Conservation (phyloP, 75 land plant species). For the Picea glauca region DNA sequence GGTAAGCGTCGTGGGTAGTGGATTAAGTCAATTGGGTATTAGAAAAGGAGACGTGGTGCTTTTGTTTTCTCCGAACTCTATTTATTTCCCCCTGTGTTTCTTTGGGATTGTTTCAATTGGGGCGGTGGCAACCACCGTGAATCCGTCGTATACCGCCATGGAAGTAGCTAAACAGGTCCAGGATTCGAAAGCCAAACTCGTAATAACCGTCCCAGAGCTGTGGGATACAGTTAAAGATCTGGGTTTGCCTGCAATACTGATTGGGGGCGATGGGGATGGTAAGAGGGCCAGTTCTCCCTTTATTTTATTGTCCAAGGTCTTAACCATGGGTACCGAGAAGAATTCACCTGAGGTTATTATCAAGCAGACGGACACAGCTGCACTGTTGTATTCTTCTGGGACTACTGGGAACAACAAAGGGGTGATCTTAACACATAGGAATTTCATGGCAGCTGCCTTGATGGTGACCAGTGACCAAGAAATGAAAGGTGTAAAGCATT, state of each 20-base stretch:
- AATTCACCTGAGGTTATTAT: constrained; percentile 13
- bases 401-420: constrained; percentile 86
- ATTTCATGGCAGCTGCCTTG: constrained; percentile 50
- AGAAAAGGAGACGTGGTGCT: constrained; percentile 57
- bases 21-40: constrained; percentile 30
- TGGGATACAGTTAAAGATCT: constrained; percentile 33
- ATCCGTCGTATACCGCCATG: constrained; percentile 51
- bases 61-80: constrained; percentile 54
- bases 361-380: constrained; percentile 55
- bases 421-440: constrained; percentile 63
- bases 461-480: constrained; percentile 39
- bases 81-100: constrained; percentile 47
- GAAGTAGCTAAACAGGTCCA: constrained; percentile 54
- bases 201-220: constrained; percentile 52
- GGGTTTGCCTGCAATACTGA: constrained; percentile 23
- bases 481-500: constrained; percentile 11
- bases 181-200: constrained; percentile 46
- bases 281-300: not conserved
- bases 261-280: constrained; percentile 10
- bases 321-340: not conserved
- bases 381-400: constrained; percentile 77
- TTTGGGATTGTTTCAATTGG: constrained; percentile 46
- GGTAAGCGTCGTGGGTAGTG: constrained; percentile 19
- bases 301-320: not conserved
- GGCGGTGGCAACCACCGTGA: constrained; percentile 57